These are phyloP conservation scores for Lanmaoa pseudosensibilis DNA, from an alignment of 768 basidiomycete species.

Conservation along the genomic window DNA sequence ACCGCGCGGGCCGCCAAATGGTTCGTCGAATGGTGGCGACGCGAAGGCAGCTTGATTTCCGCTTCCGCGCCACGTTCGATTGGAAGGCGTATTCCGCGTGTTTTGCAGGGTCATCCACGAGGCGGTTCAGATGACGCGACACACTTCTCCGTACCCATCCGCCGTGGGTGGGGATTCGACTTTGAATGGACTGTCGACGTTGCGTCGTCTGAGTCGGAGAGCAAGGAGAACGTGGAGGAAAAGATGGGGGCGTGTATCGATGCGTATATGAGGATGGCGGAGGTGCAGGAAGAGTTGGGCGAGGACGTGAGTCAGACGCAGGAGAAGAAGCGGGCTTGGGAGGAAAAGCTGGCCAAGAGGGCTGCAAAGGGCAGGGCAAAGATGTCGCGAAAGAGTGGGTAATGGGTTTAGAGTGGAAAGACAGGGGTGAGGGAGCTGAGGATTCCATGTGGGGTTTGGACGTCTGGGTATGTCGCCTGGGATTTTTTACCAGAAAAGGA, in stretches of 20 bases:
- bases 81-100: neutral
- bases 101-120: neutral
- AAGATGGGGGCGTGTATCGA: conserved; percentile 76
- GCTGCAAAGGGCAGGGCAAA: conserved; percentile 35
- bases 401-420: conserved; percentile 5
- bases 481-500: conserved; percentile 2
- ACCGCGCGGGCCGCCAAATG: conserved; percentile 69
- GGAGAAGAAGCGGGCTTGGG: conserved; percentile 56
- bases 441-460: neutral
- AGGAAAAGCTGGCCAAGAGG: conserved; percentile 40
- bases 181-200: conserved; percentile 60
- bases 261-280: conserved; percentile 42
- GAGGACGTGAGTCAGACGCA: conserved; percentile 68
- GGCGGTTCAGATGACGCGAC: neutral
- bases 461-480: conserved; percentile 12
- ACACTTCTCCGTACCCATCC: conserved; percentile 12
- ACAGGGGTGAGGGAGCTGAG: neutral
- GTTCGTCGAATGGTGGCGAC: conserved; percentile 89
- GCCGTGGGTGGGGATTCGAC: conserved; percentile 84
- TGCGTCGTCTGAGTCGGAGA: conserved; percentile 1
- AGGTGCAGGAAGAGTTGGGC: conserved; percentile 54
- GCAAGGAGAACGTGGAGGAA: conserved; percentile 44
- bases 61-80: conserved; percentile 40
- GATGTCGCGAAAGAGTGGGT: conserved; percentile 24
- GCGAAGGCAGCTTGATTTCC: conserved; percentile 60